These are phyloP conservation scores for Syncephalastrum contaminatum DNA, from an alignment of 371 early-diverging fungal species.

Conservation along the genomic window DNA sequence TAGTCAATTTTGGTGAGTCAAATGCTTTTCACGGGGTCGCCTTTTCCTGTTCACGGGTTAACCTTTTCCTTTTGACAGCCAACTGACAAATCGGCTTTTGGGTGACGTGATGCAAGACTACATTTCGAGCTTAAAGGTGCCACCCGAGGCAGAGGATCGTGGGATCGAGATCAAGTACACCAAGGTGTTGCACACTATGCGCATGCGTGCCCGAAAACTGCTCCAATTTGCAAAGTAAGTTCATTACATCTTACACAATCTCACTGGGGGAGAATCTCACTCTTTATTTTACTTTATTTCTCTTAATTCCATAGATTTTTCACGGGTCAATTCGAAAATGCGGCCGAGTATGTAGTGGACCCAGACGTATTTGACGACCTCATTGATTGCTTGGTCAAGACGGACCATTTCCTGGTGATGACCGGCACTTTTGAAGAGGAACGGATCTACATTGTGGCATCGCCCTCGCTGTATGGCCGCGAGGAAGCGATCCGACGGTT, in stretches of 20 bases:
- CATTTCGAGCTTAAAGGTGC: constrained; percentile 41
- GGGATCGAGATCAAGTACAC: constrained; percentile 60
- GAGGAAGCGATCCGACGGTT: constrained; percentile 35
- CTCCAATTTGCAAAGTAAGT: constrained; percentile 61
- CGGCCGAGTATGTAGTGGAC: constrained; percentile 71
- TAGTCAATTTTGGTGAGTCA: constrained; percentile 69
- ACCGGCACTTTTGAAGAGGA: constrained; percentile 65
- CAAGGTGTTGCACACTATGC: constrained; percentile 63
- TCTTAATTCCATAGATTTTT: constrained; percentile 54
- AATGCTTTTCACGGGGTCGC: neutral
- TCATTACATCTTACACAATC: neutral
- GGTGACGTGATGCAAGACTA: constrained; percentile 50
- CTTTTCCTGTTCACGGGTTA: neutral
- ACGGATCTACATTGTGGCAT: constrained; percentile 63
- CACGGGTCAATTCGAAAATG: constrained; percentile 69
- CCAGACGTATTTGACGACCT: constrained; percentile 49
- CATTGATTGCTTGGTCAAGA: constrained; percentile 58
- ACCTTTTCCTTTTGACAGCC: constrained; percentile 17
- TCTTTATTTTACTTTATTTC: too few relatives aligned
- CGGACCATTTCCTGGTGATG: constrained; percentile 69
- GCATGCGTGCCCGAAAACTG: constrained; percentile 64
- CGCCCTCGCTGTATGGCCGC: constrained; percentile 40
- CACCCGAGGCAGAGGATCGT: constrained; percentile 38
- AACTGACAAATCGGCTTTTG: constrained; percentile 47
- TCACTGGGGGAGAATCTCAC: neutral